Evolutionary conservation across 2,329 filamentous ascomycete genomes (phyloP).

Genomic region (Exophiala mesophila): DNA sequence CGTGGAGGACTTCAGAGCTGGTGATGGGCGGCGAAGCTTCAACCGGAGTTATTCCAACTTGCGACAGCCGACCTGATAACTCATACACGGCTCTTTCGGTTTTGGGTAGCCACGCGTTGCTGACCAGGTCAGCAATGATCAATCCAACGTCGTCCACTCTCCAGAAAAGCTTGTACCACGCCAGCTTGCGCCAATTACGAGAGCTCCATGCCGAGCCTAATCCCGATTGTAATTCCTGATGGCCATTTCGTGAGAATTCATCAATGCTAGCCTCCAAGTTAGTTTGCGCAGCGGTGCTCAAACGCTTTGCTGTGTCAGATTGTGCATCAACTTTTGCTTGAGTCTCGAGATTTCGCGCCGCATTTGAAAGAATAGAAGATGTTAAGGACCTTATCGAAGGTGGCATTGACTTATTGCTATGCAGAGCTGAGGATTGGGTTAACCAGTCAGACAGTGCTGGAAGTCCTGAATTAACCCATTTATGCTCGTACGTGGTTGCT

Average conservation of each 20-base stretch:
- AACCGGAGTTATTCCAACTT: slow-evolving; percentile 45
- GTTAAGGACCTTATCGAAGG: slow-evolving; percentile 63
- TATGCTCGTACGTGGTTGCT: slow-evolving; percentile 65
- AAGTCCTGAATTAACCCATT: slow-evolving; percentile 70
- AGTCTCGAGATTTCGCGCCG: slow-evolving; percentile 30
- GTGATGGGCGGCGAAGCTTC: neutral
- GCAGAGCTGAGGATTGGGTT: slow-evolving; percentile 21
- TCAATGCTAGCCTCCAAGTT: slow-evolving; percentile 57
- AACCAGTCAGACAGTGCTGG: slow-evolving; percentile 64
- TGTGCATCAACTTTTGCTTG: slow-evolving; percentile 27
- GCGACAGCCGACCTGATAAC: slow-evolving; percentile 69
- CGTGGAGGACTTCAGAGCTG: neutral
- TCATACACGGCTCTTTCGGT: slow-evolving; percentile 81
- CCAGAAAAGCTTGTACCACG: slow-evolving; percentile 96
- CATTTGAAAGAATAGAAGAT: slow-evolving; percentile 54
- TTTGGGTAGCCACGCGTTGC: slow-evolving; percentile 67
- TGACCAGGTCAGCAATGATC: slow-evolving; percentile 73
- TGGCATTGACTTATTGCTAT: slow-evolving; percentile 52
- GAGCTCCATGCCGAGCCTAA: slow-evolving; percentile 73
- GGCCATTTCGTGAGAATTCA: slow-evolving; percentile 72
- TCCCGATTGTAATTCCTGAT: slow-evolving; percentile 75
- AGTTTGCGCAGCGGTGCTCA: slow-evolving; percentile 33
- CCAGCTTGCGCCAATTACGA: slow-evolving; percentile 70
- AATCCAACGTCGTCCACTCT: slow-evolving; percentile 85
- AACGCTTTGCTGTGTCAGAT: slow-evolving; percentile 35